A percentile compares a stretch with the other conserved stretches of the same genome.
phyloP scores from a whole-genome alignment of 768 basidiomycete species.

The Hericium rajendrae region DNA sequence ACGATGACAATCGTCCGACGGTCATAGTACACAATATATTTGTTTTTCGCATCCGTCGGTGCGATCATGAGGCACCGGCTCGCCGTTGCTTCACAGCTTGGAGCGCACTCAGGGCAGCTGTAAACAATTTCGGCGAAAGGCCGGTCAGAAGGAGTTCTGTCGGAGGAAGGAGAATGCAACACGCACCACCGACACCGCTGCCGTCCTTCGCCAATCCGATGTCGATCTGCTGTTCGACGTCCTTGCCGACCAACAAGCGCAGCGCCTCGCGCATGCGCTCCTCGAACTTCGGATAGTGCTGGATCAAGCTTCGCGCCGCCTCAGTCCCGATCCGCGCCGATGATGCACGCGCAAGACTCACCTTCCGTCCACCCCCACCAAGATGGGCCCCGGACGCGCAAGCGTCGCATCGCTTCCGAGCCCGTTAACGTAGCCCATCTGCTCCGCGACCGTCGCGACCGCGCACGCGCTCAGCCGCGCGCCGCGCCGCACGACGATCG shows the following conservation, averaged over 20 bases:
- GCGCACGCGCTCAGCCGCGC: slow-evolving; percentile 80
- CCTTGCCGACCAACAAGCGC: slow-evolving; percentile 63
- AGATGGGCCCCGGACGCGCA: slow-evolving; percentile 41
- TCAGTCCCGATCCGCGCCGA: neutral
- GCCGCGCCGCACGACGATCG: slow-evolving; percentile 72
- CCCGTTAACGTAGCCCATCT: slow-evolving; percentile 60
- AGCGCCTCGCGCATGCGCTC: slow-evolving; percentile 65
- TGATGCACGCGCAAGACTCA: slow-evolving; percentile 21
- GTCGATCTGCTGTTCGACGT: slow-evolving; percentile 69
- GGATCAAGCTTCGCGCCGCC: slow-evolving; percentile 54
- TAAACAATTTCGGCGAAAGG: neutral
- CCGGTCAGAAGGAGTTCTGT: slow-evolving; percentile 4
- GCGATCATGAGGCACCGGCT: neutral
- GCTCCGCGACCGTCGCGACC: slow-evolving; percentile 75
- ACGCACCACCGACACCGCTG: slow-evolving; percentile 90
- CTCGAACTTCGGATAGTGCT: slow-evolving; percentile 88
- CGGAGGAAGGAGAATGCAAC: neutral
- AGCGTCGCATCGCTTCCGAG: slow-evolving; percentile 26
- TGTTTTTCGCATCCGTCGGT: neutral
- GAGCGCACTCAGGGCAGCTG: slow-evolving; percentile 83
- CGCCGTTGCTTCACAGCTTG: slow-evolving; percentile 55
- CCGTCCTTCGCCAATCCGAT: slow-evolving; percentile 97
- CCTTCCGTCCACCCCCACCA: slow-evolving; percentile 93
- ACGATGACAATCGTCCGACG: neutral
- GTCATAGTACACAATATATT: neutral